These are phyloP conservation scores for Saccharum officinarum DNA, from an alignment of 176 grass and related monocot species.

Conservation along the genomic window DNA sequence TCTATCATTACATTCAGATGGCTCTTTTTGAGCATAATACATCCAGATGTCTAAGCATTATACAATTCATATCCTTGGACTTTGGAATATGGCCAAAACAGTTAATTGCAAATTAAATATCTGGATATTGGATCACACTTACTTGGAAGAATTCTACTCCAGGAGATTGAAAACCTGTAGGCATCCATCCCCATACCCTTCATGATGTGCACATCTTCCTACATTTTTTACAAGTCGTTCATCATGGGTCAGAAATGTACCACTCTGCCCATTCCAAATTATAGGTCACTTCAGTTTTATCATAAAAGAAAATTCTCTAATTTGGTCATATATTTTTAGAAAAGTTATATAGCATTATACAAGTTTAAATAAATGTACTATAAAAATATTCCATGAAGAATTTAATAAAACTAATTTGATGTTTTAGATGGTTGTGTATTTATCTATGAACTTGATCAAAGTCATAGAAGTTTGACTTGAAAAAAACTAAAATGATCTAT, in stretches of 20 bases:
- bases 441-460: neutral
- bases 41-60: neutral
- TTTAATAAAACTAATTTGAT: neutral
- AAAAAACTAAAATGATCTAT: neutral
- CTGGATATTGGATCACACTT: neutral
- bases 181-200: slow-evolving; percentile 67
- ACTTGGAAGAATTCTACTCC: slow-evolving; percentile 72
- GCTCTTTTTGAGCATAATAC: too few relatives aligned
- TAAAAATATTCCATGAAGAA: neutral
- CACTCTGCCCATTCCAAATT: neutral
- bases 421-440: neutral
- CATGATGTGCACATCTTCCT: slow-evolving; percentile 67
- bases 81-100: neutral
- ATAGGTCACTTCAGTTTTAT: neutral
- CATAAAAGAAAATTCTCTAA: neutral
- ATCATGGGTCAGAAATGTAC: neutral
- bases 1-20: slow-evolving; percentile 44
- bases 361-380: neutral
- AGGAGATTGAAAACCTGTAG: slow-evolving; percentile 68
- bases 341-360: neutral
- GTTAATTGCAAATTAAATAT: neutral
- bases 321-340: neutral
- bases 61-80: neutral
- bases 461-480: too few relatives aligned
- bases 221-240: neutral